Evolutionary conservation across 2,329 filamentous ascomycete species (phyloP).

Genomic region (Fusarium setosum): DNA sequence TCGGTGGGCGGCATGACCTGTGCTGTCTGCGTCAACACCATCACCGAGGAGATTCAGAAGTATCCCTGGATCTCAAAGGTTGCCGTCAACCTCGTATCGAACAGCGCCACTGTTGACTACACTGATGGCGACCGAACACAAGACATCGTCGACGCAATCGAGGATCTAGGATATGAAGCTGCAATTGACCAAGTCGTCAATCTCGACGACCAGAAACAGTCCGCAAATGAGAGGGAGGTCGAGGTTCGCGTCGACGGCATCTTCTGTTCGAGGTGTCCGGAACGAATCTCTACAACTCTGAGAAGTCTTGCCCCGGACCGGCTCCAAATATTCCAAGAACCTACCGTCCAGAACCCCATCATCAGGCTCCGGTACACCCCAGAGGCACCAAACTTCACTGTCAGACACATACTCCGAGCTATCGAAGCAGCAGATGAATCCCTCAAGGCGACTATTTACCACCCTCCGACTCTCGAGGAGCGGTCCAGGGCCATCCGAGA

Average conservation of each 20-base stretch:
- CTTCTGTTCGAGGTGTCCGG: constrained; percentile 79
- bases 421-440: constrained; percentile 74
- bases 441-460: constrained; percentile 78
- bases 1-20: constrained; percentile 81
- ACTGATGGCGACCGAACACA: constrained; percentile 46
- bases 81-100: constrained; percentile 73
- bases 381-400: constrained; percentile 74
- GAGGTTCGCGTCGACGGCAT: constrained; percentile 77
- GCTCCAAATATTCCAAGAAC: constrained; percentile 64
- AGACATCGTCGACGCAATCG: constrained; percentile 60
- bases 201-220: constrained; percentile 55
- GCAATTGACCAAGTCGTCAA: constrained; percentile 63
- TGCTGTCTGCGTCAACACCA: constrained; percentile 72
- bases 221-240: constrained; percentile 62
- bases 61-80: constrained; percentile 67
- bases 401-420: constrained; percentile 77
- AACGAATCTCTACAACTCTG: constrained; percentile 65
- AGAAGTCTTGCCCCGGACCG: constrained; percentile 60
- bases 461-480: constrained; percentile 86
- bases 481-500: constrained; percentile 78
- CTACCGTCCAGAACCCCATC: constrained; percentile 72
- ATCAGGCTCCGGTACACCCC: constrained; percentile 79
- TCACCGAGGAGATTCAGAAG: constrained; percentile 69
- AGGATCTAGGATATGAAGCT: constrained; percentile 75
- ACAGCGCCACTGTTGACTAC: constrained; percentile 73